Conservation (phyloP, 108 stramenopile genomes). For the Asterionellopsis glacialis region DNA sequence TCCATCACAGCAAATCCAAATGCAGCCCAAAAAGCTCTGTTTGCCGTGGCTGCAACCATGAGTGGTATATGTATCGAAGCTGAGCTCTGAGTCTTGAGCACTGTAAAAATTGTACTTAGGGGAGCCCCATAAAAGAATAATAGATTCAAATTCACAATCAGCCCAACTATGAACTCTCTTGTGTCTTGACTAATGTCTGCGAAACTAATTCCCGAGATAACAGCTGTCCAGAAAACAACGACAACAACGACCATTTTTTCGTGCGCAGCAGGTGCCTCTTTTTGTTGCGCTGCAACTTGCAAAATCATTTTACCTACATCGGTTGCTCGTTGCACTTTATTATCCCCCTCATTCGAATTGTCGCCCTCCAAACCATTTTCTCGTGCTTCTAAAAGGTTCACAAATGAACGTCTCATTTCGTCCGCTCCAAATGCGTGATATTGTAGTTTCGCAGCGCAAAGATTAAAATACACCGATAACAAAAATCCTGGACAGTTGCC, state of each 20-base stretch:
- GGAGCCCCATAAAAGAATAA: slow-evolving; percentile 72
- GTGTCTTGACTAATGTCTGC: not conserved
- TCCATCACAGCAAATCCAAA: too few species aligned
- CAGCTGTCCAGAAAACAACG: slow-evolving; percentile 35
- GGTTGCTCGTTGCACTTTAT: not conserved
- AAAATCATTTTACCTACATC: slow-evolving; percentile 43
- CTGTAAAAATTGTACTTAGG: slow-evolving; percentile 53
- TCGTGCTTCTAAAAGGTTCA: slow-evolving; percentile 31
- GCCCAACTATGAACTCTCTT: slow-evolving; percentile 31
- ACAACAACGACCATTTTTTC: slow-evolving; percentile 48
- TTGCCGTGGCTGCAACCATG: slow-evolving; percentile 23
- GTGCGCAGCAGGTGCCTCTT: slow-evolving; percentile 51
- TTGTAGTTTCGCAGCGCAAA: slow-evolving; percentile 64
- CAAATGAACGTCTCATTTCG: slow-evolving; percentile 31
- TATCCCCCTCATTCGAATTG: not conserved
- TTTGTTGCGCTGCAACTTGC: slow-evolving; percentile 53
- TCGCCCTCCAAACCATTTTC: not conserved
- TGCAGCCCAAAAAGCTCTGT: too few species aligned
- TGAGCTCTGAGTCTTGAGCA: slow-evolving; percentile 30
- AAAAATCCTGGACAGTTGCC: slow-evolving; percentile 59
- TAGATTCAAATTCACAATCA: slow-evolving; percentile 63
- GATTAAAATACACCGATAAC: slow-evolving; percentile 60
- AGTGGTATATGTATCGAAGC: slow-evolving; percentile 27
- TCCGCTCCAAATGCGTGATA: slow-evolving; percentile 36
- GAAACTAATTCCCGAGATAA: slow-evolving; percentile 38